These are phyloP conservation scores for Phellinidium pouzarii DNA, from an alignment of 1,284 basidiomycete genomes.

Conservation along the genomic window DNA sequence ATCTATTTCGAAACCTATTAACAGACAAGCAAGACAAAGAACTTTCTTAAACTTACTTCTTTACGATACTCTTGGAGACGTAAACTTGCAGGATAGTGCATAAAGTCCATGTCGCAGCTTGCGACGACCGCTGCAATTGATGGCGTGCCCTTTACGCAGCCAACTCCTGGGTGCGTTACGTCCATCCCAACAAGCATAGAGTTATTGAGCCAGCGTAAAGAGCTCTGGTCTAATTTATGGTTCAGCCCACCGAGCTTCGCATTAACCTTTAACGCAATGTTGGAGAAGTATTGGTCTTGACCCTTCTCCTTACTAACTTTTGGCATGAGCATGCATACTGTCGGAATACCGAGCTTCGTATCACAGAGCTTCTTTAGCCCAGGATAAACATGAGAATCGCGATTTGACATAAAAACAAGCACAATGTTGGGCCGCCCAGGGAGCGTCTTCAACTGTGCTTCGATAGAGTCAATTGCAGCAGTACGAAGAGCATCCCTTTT, in stretches of 20 bases:
- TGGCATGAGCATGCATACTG: constrained; percentile 15
- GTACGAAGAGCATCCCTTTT: constrained; percentile 1
- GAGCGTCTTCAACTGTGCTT: constrained; percentile 7
- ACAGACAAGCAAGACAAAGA: neutral
- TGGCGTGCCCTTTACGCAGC: constrained; percentile 53
- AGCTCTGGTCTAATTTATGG: constrained; percentile 49
- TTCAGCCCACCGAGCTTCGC: constrained; percentile 75
- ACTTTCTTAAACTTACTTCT: constrained; percentile 52
- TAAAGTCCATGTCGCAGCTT: constrained; percentile 56
- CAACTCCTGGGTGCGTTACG: constrained; percentile 65
- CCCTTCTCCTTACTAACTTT: constrained; percentile 37
- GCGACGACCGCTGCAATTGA: constrained; percentile 76
- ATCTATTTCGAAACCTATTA: constrained; percentile 38
- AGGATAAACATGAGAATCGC: constrained; percentile 9
- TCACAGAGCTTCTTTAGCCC: constrained; percentile 38
- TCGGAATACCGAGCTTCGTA: constrained; percentile 35
- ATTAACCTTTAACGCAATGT: constrained; percentile 61
- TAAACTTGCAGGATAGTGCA: constrained; percentile 65
- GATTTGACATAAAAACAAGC: constrained; percentile 15
- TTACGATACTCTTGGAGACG: constrained; percentile 52
- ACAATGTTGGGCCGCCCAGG: constrained; percentile 6
- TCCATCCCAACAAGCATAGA: constrained; percentile 81
- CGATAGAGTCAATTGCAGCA: constrained; percentile 9
- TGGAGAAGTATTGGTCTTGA: constrained; percentile 74
- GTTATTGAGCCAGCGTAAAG: constrained; percentile 58